Evolutionary conservation across 495 filamentous ascomycete genomes (phyloP), one percentile per base, ranked within the genome.

Genomic region (Talaromyces wortmannii): DNA sequence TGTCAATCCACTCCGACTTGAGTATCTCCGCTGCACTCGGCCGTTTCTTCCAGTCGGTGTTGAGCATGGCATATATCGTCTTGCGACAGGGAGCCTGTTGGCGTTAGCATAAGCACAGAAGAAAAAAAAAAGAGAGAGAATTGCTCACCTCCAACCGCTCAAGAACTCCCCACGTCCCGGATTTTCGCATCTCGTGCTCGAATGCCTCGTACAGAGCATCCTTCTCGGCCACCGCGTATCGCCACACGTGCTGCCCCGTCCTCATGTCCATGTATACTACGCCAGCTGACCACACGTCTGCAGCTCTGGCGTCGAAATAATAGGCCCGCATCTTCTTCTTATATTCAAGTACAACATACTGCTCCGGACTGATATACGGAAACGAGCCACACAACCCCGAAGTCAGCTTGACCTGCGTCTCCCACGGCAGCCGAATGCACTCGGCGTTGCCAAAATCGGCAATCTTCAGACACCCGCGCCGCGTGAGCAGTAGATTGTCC

Each of bases 181-280:
- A 30, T 45, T 56, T 16, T 7, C 44, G 16, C 6, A 40, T 40
- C 31, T 31, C 40, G 5, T 47, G 33, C 11, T 51, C 29, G 32
- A 42, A 56, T 3, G 51, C n/a, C 7, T 29, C 47, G 36, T 50
- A 56, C 30, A 51, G 18, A 6, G 31, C 30, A 17, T 56, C 55
- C 15, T 45, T 32, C 7, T 50, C 48, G 18, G 23, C 15, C 1
- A 56, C 33, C n/a, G 55, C 55, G 43, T 40, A 56, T 31, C 48
- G 55, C 55, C 55, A 56, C n/a, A 49, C 42, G 31, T 56, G 55
- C n/a, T 33, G 40, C 0, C 55, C 55, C 16, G 40, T 56, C 33
- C 55, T 31, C 55, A 56, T 56, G 32, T 56, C 55, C 55, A 56
- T 40, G 45, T 56, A 56, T 11, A 56, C 48, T 1, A 52, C 30